phyloP scores from a whole-genome alignment of 495 filamentous ascomycete genomes.

The Trichoderma virens region DNA sequence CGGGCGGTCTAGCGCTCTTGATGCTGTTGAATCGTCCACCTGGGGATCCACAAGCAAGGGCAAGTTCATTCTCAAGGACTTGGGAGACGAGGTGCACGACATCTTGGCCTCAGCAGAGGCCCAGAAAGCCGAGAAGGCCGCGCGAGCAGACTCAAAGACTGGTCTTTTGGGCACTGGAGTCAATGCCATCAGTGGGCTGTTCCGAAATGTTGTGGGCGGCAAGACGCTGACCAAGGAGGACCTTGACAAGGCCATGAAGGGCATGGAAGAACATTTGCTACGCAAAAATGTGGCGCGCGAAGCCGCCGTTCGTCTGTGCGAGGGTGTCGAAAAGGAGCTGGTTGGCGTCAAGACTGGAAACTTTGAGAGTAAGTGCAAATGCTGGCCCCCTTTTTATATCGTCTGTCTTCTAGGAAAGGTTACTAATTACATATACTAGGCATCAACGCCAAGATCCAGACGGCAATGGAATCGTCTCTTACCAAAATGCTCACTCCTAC shows the following conservation, averaged over 20 bases:
- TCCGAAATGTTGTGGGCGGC: slow-evolving; percentile 89
- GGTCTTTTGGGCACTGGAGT: slow-evolving; percentile 72
- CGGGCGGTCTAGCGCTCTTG: slow-evolving; percentile 44
- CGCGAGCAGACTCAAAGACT: slow-evolving; percentile 32
- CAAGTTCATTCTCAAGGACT: slow-evolving; percentile 86
- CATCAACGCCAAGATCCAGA: slow-evolving; percentile 71
- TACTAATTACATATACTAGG: slow-evolving; percentile 26
- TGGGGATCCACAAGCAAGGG: slow-evolving; percentile 87
- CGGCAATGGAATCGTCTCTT: slow-evolving; percentile 82
- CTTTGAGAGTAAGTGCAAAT: slow-evolving; percentile 64
- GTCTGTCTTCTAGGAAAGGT: slow-evolving; percentile 9
- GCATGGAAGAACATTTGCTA: slow-evolving; percentile 91
- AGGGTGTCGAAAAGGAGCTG: slow-evolving; percentile 82
- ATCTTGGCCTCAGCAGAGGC: slow-evolving; percentile 68
- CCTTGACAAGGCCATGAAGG: slow-evolving; percentile 82
- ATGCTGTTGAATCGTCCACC: slow-evolving; percentile 65
- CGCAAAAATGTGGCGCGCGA: slow-evolving; percentile 96
- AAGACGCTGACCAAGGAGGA: slow-evolving; percentile 83
- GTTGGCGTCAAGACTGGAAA: slow-evolving; percentile 84
- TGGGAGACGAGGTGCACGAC: slow-evolving; percentile 87
- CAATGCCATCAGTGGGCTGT: slow-evolving; percentile 73
- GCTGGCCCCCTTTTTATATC: neutral
- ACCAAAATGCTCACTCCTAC: slow-evolving; percentile 94
- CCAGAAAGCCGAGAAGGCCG: slow-evolving; percentile 43
- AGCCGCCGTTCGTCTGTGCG: slow-evolving; percentile 84